These are phyloP conservation scores for Priceomyces melissophilus DNA, from an alignment of 805 yeast genomes.

Conservation along the genomic window DNA sequence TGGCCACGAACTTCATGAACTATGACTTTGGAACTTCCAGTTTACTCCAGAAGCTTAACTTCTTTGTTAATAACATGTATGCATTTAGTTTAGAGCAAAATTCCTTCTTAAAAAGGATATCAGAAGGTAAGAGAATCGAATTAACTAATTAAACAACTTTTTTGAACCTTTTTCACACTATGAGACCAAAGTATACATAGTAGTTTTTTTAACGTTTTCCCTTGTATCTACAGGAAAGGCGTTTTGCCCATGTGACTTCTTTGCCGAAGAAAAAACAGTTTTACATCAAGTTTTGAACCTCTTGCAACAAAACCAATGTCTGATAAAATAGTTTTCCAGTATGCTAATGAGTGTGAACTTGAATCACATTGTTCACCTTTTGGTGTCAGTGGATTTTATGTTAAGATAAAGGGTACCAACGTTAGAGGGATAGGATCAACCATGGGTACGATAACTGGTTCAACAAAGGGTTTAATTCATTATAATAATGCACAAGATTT, in stretches of 20 bases:
- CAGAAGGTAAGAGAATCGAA: neutral
- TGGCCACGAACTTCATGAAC: constrained; percentile 18
- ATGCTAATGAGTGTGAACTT: constrained; percentile 48
- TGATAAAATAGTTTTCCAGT: constrained; percentile 31
- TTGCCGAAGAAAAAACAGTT: too few species aligned
- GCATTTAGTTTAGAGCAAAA: constrained; percentile 12
- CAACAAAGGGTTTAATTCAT: constrained; percentile 46
- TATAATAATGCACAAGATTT: constrained; percentile 48
- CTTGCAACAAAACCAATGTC: neutral
- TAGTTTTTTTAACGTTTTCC: too few species aligned
- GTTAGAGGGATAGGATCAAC: constrained; percentile 55
- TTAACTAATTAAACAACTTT: too few species aligned
- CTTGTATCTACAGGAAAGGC: too few species aligned
- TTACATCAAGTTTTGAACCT: too few species aligned
- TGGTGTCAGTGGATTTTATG: constrained; percentile 50
- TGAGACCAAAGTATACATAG: too few species aligned
- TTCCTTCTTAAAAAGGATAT: constrained; percentile 8
- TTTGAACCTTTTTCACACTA: too few species aligned
- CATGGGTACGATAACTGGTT: constrained; percentile 54
- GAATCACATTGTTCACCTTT: constrained; percentile 58
- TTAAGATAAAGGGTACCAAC: constrained; percentile 46
- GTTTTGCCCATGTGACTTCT: too few species aligned
- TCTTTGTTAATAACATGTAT: constrained; percentile 27
- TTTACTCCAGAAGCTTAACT: constrained; percentile 28
- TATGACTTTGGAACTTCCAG: constrained; percentile 13